A percentile compares a stretch with the other conserved stretches of the same genome.
Evolutionary conservation across 208 protist species (phyloP).

Genomic region (Angomonas deanei): DNA sequence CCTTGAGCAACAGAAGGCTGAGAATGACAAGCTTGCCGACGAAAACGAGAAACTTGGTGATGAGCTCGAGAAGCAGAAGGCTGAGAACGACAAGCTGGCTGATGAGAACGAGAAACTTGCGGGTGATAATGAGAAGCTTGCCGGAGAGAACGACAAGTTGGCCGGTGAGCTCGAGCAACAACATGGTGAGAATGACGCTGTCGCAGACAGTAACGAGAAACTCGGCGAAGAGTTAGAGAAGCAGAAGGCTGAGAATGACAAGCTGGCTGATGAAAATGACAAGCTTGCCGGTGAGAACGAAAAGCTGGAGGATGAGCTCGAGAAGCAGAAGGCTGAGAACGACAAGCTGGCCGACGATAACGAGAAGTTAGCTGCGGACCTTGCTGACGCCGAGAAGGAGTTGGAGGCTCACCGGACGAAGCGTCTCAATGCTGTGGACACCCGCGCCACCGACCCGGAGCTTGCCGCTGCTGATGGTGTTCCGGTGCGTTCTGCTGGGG

Average conservation of each 20-base stretch:
- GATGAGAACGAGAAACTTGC: background rate
- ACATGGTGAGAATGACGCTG: background rate
- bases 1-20: background rate
- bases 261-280: slow-evolving; percentile 2
- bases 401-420: slow-evolving; percentile 20
- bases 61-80: background rate
- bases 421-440: slow-evolving; percentile 19
- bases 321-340: slow-evolving; percentile 5
- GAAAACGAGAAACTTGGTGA: background rate
- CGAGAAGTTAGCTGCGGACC: background rate
- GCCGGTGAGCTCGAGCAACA: slow-evolving; percentile 5
- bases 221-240: background rate
- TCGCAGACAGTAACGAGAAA: background rate
- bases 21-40: background rate
- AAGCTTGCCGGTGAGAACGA: background rate
- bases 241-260: background rate
- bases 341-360: background rate
- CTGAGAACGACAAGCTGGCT: background rate
- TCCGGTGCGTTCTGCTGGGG: background rate
- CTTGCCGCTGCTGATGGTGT: slow-evolving; percentile 10
- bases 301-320: slow-evolving; percentile 1
- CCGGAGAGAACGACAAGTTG: slow-evolving; percentile 3
- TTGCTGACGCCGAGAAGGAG: slow-evolving; percentile 9
- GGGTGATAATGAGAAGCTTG: slow-evolving; percentile 2
- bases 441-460: slow-evolving; percentile 15